These are phyloP conservation scores for Sclerotinia trifoliorum DNA, from an alignment of 2,329 filamentous ascomycete genomes.

Conservation along the genomic window DNA sequence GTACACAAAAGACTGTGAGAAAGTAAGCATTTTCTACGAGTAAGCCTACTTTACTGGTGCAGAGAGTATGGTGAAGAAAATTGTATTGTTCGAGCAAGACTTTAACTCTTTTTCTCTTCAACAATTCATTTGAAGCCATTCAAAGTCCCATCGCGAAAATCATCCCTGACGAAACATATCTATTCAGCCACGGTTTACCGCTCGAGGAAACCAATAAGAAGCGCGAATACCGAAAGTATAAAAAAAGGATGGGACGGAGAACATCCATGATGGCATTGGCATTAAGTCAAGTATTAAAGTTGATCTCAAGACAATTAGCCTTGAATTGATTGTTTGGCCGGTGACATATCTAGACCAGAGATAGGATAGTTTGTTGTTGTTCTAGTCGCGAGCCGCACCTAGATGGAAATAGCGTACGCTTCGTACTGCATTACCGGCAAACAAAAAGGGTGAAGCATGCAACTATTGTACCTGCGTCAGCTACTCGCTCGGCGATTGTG, in stretches of 20 bases:
- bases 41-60: background rate
- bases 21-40: background rate
- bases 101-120: background rate
- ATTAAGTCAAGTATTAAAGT: background rate
- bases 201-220: constrained; percentile 7
- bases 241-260: constrained; percentile 16
- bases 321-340: background rate
- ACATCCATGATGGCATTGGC: background rate
- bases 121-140: constrained; percentile 9
- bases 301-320: background rate
- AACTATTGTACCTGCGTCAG: constrained; percentile 14
- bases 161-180: background rate
- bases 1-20: background rate
- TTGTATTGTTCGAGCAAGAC: background rate
- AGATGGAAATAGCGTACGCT: background rate
- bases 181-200: constrained; percentile 20
- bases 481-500: constrained; percentile 15
- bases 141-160: constrained; percentile 4
- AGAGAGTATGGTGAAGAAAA: background rate
- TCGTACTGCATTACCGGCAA: constrained; percentile 17
- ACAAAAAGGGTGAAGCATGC: constrained; percentile 21
- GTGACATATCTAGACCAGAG: constrained; percentile 6
- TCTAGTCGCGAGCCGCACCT: constrained; percentile 18
- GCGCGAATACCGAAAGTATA: constrained; percentile 14
- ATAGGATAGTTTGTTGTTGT: background rate